Base-by-base conservation (phyloP, 148 eudicot genomes). In the Diospyros lotus region DNA sequence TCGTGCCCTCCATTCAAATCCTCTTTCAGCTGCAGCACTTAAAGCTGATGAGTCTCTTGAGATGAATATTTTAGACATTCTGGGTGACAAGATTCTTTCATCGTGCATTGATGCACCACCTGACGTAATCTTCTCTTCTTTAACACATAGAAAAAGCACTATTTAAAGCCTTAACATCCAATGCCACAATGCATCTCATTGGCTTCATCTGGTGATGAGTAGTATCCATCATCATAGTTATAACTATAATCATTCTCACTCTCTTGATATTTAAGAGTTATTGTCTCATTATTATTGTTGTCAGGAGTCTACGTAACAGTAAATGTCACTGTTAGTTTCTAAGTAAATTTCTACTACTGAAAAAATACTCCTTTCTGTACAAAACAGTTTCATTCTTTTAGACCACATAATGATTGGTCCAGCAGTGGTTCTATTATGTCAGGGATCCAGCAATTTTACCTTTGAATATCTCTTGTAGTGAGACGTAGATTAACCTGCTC, bases 61-160 rank as follows among this genome's bases (percentile, higher is more conserved):
- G 87, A 91, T 96, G 93, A 82, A 89, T 45, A 84, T 88, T 71
- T 82, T 96, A 75, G 87, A 84, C 64, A 79, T 80, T 68, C 83
- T 96, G 73, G 93, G 91, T 61, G 99, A 96, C 86, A 86, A 84
- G 84, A 83, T 96, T 75, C 96, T 96, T 68, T 85, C 83, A 81
- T 91, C 94, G 66, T 84, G 82, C 69, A 86, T 85, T 58, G 92
- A 93, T 82, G 87, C 89, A 10, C 87, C 97, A 69, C 68, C 80
- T 75, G 91, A 91, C 70, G 99, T 96, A 93, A 87, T 72, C 59
- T 83, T 77, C 83, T 75, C 59, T 42, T 58, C n/a, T 50, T 71
- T 65, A 48, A 73, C 68, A 3, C 66, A 5, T 76, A 62, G 43
- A 51, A 38, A 56, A 58, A 60, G 53, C 73, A 46, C 61, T 46